Evolutionary conservation across 805 yeast genomes (phyloP), one percentile per base, ranked within the genome.

Genomic region (Candida germanica): DNA sequence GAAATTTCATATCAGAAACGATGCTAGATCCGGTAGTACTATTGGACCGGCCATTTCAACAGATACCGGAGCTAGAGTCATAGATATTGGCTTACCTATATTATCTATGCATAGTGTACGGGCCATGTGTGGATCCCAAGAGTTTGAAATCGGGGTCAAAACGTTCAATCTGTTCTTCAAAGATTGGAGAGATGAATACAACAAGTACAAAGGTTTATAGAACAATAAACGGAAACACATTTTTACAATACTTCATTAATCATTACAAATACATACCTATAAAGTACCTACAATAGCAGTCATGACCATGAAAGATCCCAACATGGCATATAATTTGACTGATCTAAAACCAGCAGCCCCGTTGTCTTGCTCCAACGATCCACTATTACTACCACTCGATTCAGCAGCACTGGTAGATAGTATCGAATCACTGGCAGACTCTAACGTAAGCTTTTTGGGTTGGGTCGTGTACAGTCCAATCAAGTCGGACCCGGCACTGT

Each of bases 31-130:
- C 3, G 73, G 73, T 3, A 60, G 69, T 8, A 67, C 73, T 9
- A 67, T 66, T 31, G 73, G 73, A 1, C 72, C 73, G 2, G 55
- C 57, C 33, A 44, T 66, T 45, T 60, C 68, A 3, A 46, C 48
- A 11, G 61, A 49, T 10, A 58, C 61, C 1, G 70, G 70, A 2
- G 59, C 63, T 4, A 45, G 65, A 24, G 62, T 63, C 8, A 50
- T 67, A 10, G 73, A 67, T 43, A 63, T 66, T 9, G 73, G 73
- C 1, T 42, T 67, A 29, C 64, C 72, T 0, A 66, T 63, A n/a
- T 48, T 67, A 14, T 53, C 66, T 25, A 67, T 67, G 73, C 73
- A 67, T 40, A 57, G 65, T 19, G 62, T 66, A 15, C 47, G 73
- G 24, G 61, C 65, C 7, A 47, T 56, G 15, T 52, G 58, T 38